Conservation (phyloP, 441 rosid genomes). For the Pelargonium myrrhifolium region DNA sequence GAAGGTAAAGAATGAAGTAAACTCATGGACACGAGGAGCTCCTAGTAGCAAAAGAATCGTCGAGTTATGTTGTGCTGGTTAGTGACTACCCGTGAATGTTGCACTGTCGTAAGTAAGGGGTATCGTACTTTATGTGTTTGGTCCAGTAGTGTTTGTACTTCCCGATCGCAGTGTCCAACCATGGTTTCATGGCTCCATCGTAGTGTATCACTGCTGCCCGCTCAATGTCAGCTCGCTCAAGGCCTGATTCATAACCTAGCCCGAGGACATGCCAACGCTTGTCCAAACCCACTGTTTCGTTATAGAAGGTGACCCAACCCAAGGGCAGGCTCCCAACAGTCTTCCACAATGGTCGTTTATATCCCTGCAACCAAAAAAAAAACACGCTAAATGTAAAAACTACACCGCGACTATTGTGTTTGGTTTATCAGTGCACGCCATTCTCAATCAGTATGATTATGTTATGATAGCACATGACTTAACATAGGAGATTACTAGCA, state of each 20-base stretch:
- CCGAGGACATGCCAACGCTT: conserved; percentile 71
- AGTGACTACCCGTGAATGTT: conserved; percentile 51
- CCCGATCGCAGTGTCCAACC: conserved; percentile 61
- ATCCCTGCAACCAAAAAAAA: conserved; percentile 45
- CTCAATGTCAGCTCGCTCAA: conserved; percentile 36
- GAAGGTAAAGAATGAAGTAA: background rate
- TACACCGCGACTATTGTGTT: background rate
- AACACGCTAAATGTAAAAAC: conserved; percentile 12
- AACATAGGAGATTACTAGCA: too few species aligned
- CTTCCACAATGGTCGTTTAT: conserved; percentile 51
- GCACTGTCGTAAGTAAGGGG: conserved; percentile 66
- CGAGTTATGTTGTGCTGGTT: background rate
- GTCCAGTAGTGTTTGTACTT: conserved; percentile 68
- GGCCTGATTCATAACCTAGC: conserved; percentile 55
- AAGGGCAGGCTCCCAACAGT: conserved; percentile 61
- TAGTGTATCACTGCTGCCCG: conserved; percentile 72
- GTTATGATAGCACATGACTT: too few species aligned
- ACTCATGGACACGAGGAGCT: background rate
- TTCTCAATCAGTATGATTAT: too few species aligned
- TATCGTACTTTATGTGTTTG: conserved; percentile 45
- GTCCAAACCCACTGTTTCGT: conserved; percentile 46
- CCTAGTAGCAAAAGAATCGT: too few species aligned
- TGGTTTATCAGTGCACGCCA: background rate
- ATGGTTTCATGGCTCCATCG: conserved; percentile 80
- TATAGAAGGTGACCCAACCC: conserved; percentile 69